Evolutionary conservation across 192 early-diverging fungal species (phyloP), one percentile per base, ranked within the genome.

Genomic region (Coemansia interrupta): DNA sequence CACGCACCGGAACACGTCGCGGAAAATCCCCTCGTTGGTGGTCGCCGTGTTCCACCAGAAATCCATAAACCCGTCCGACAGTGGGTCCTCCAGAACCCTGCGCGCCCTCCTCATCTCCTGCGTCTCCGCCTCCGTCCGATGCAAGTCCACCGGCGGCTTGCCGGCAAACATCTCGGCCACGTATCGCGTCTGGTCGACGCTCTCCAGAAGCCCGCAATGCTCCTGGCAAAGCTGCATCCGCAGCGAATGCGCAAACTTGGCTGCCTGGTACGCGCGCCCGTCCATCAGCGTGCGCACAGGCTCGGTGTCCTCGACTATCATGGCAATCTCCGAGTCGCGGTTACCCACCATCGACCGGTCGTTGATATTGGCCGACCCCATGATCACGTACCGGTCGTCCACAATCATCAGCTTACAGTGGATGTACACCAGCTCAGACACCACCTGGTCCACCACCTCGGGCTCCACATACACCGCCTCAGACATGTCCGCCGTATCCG

Each of bases 321-420:
- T 86, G 40, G 92, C 93, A 45, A 95, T 86, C 72, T 95, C 93
- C 11, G 90, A 92, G 64, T 95, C 92, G 54, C 87, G 88, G 58
- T 85, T 85, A 32, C 93, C 93, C 42, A 85, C 70, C 75, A 91
- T 91, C 0, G 93, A 95, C 5, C 93, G 87, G 75, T 95, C 93
- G 66, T 95, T 95, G 66, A 95, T 83, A 65, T 95, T 95, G 39
- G 92, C 90, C 24, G 89, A 91, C 6, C 93, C 93, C 68, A 88
- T 86, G 20, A 95, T 77, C 40, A 92, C 89, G 42, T 83, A 83
- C 12, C 80, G 83, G 57, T 95, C 93, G 61, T 95, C 93, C 10
- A 92, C 83, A 61, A 95, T 92, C 85, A 95, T 84, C 39, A 91
- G 65, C 63, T 94, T 89, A 54, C 85, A 87, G 80, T 95, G 92